These are phyloP conservation scores for Boletus fagicola DNA, from an alignment of 768 basidiomycete genomes.

Conservation along the genomic window DNA sequence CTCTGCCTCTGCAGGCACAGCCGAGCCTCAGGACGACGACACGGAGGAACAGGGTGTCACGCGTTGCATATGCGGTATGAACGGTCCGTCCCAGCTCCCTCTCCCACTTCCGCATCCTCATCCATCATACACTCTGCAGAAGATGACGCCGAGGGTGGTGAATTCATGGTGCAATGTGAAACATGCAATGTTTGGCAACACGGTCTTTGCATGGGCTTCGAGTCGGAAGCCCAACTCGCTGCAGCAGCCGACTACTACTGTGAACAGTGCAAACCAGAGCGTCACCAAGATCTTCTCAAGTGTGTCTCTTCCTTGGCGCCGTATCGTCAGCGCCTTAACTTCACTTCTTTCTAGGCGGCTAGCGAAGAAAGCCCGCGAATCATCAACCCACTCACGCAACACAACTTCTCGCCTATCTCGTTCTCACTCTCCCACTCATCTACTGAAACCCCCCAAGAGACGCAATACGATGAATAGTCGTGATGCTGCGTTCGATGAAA, in stretches of 20 bases:
- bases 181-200: slow-evolving; percentile 98
- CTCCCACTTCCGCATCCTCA: slow-evolving; percentile 20
- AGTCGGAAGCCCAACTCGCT: slow-evolving; percentile 69
- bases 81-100: slow-evolving; percentile 48
- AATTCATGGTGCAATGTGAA: slow-evolving; percentile 98
- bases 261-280: slow-evolving; percentile 86
- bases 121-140: slow-evolving; percentile 42
- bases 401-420: slow-evolving; percentile 64
- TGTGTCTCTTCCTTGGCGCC: slow-evolving; percentile 39
- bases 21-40: slow-evolving; percentile 40
- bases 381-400: slow-evolving; percentile 62
- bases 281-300: slow-evolving; percentile 82
- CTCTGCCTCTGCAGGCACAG: slow-evolving; percentile 34
- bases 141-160: slow-evolving; percentile 80
- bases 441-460: slow-evolving; percentile 75
- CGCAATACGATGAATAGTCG: slow-evolving; percentile 98
- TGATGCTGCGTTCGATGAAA: slow-evolving; percentile 92
- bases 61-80: slow-evolving; percentile 83
- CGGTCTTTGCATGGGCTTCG: slow-evolving; percentile 92
- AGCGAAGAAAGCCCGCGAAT: slow-evolving; percentile 59
- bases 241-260: slow-evolving; percentile 89
- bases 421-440: slow-evolving; percentile 64
- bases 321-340: slow-evolving; percentile 18
- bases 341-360: slow-evolving; percentile 48
- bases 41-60: slow-evolving; percentile 60